These are phyloP conservation scores for Tubosaeta sp. DNA, from an alignment of 768 basidiomycete species.

Conservation along the genomic window DNA sequence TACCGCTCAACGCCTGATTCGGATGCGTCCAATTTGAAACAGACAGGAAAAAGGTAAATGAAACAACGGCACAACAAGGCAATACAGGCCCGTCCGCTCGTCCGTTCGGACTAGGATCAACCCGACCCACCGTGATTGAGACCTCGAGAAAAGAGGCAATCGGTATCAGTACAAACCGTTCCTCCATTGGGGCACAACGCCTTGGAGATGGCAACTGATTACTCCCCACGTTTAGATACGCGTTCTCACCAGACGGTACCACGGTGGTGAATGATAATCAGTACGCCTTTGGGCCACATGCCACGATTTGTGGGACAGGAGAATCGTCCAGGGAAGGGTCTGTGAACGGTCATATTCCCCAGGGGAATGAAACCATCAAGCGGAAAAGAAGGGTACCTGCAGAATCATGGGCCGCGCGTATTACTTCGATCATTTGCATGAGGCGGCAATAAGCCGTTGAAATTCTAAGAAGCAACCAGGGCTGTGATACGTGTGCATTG, in stretches of 20 bases:
- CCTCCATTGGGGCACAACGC: background rate
- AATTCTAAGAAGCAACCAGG: background rate
- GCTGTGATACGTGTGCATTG: slow-evolving; percentile 4
- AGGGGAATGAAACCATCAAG: slow-evolving; percentile 2
- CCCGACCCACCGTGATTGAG: background rate
- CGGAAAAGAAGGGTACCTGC: slow-evolving; percentile 3
- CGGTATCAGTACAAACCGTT: background rate
- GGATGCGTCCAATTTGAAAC: background rate
- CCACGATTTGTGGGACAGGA: slow-evolving; percentile 8
- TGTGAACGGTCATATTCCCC: slow-evolving; percentile 10
- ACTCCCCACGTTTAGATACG: slow-evolving; percentile 7
- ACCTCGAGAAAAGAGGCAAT: background rate
- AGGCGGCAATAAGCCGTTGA: slow-evolving; percentile 10
- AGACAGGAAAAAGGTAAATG: background rate
- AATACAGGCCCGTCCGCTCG: background rate
- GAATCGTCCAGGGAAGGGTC: slow-evolving; percentile 21
- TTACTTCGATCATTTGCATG: slow-evolving; percentile 10
- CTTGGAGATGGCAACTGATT: background rate
- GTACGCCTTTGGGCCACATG: slow-evolving; percentile 7
- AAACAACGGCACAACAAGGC: background rate
- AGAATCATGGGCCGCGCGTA: slow-evolving; percentile 2
- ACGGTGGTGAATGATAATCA: slow-evolving; percentile 6
- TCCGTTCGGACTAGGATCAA: slow-evolving; percentile 2
- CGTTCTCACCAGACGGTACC: slow-evolving; percentile 1
- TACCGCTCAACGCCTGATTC: background rate